A percentile compares a stretch with the other conserved stretches of the same genome.
Conservation (phyloP, 2,329 filamentous ascomycete species). For the Fusarium verticillioides region DNA sequence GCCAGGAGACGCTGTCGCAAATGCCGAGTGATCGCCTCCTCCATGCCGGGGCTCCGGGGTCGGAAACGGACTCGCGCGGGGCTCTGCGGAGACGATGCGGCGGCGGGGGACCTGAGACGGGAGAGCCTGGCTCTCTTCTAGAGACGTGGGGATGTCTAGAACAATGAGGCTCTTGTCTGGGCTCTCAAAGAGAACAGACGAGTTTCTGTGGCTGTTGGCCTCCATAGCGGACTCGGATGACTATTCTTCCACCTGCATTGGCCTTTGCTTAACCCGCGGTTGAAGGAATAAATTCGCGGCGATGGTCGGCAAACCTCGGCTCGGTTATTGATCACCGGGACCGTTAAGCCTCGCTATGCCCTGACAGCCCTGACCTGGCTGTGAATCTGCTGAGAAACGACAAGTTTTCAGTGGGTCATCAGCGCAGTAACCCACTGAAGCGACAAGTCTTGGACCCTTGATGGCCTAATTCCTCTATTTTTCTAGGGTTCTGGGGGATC, state of each 20-base stretch:
- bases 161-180: conserved; percentile 61
- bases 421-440: conserved; percentile 28
- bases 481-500: conserved; percentile 29
- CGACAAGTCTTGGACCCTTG: conserved; percentile 5
- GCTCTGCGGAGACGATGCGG: conserved; percentile 59
- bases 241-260: conserved; percentile 17
- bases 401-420: conserved; percentile 16
- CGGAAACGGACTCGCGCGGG: conserved; percentile 58
- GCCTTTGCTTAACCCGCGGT: conserved; percentile 10
- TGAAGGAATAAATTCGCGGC: conserved; percentile 29
- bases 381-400: conserved; percentile 15
- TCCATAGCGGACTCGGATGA: conserved; percentile 5
- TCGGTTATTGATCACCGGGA: conserved; percentile 43
- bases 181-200: conserved; percentile 50
- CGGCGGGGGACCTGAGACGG: conserved; percentile 50
- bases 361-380: neutral
- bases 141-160: conserved; percentile 76
- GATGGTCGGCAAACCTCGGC: conserved; percentile 46
- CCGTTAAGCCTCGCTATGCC: neutral
- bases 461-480: conserved; percentile 7
- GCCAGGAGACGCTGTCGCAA: conserved; percentile 49
- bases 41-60: conserved; percentile 61
- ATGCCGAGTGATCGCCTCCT: conserved; percentile 45
- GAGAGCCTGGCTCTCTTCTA: conserved; percentile 72
- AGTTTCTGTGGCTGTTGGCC: conserved; percentile 17